Base-by-base conservation (phyloP, 345 rosid species). In the Trapa bicornis region DNA sequence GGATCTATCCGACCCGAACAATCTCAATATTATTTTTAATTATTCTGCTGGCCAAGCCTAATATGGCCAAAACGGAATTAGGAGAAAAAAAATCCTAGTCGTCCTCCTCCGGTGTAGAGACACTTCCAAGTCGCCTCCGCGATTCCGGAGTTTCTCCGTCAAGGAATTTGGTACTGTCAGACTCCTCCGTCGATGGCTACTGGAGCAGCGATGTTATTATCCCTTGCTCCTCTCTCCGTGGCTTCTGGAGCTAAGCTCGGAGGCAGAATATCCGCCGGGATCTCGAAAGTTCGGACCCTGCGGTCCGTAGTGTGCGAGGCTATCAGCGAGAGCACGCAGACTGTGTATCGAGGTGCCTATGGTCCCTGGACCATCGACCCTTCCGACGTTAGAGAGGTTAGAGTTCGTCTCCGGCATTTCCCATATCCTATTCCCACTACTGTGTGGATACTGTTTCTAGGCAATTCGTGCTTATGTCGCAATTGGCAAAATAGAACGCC, bases 341-440 rank as follows among this genome's bases (percentile, higher is more conserved):
- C 86, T 36, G 87, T 88, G 70, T 93, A 87, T 75, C 72, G 80
- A 67, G 99, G 97, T 37, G 77, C 68, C 52, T 94, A 84, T 68
- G 96, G 99, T 53, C 87, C 86, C 41, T 94, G 99, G 99, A 83
- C 84, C 58, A 77, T 94, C 47, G 95, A 94, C 14, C 66, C 81
- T 29, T 74, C 93, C 57, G 97, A 94, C 77, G 92, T 94, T 14
- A 80, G 82, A 70, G 99, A 94, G 95, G 98, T 92, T 63, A 48
- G 32, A 13, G 10, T 13, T 22, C 5, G 22, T 7, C 11, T 9
- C 36, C 52, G 2, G 1, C 16, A 47, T 33, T 45, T 29, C 37
- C 36, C 57, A 45, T 9, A 45, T 22, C 29, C 29, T 22, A 22
- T 22, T 22, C 29, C 29, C 47, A 1, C 47, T 12, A 6, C 6